These are phyloP conservation scores for Chytriomyces sp. DNA, from an alignment of 192 early-diverging fungal species.

Conservation along the genomic window DNA sequence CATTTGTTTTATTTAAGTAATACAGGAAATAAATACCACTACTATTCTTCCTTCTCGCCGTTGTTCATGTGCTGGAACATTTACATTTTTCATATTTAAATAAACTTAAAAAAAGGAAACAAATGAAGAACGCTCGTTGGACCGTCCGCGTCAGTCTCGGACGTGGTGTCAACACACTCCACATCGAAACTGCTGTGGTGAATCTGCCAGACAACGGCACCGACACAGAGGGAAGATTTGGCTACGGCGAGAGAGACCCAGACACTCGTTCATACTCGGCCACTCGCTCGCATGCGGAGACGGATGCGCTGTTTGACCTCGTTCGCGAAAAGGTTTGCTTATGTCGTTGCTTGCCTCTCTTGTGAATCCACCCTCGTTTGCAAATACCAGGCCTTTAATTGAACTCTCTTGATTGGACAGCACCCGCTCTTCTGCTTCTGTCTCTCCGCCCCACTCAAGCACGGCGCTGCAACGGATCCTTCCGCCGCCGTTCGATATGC, in stretches of 20 bases:
- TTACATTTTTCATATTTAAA: too few species aligned
- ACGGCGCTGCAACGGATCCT: background rate
- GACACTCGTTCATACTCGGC: background rate
- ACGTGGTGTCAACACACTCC: too few species aligned
- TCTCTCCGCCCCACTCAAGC: constrained; percentile 6
- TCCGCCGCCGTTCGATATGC: background rate
- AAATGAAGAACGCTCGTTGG: too few species aligned
- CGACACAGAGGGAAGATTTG: too few species aligned
- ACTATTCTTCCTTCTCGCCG: too few species aligned
- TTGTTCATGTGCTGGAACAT: too few species aligned
- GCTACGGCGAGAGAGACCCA: too few species aligned
- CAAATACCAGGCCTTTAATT: background rate
- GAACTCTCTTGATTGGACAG: background rate
- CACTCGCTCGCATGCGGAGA: background rate
- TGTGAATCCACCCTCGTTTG: background rate
- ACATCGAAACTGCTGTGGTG: too few species aligned
- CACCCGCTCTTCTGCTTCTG: constrained; percentile 25
- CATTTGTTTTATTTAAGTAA: background rate
- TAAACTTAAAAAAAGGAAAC: too few species aligned
- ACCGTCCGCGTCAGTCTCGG: too few species aligned
- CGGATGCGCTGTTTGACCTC: background rate
- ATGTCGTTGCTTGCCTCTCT: background rate
- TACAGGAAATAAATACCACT: background rate
- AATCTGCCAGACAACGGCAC: too few species aligned
- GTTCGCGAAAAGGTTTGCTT: background rate